phyloP scores from a whole-genome alignment of 2,329 filamentous ascomycete genomes.

The Pestalotiopsis sp. region DNA sequence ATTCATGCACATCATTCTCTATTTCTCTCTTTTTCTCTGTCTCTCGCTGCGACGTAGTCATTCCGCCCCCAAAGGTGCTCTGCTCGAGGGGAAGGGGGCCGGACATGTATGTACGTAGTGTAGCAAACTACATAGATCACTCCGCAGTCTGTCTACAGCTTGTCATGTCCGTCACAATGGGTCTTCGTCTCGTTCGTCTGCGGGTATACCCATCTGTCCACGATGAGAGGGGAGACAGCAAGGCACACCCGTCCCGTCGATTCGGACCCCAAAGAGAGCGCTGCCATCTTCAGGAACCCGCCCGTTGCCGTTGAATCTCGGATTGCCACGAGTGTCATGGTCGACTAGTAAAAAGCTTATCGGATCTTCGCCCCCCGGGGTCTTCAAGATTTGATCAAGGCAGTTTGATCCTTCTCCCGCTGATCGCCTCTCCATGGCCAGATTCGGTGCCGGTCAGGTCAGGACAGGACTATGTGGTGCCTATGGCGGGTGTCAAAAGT shows the following conservation, averaged over 20 bases:
- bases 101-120: neutral
- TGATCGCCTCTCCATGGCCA: neutral
- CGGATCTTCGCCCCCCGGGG: neutral
- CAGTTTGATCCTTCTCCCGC: neutral
- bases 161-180: neutral
- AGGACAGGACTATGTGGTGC: neutral
- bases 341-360: neutral
- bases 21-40: neutral
- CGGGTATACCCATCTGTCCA: constrained; percentile 3
- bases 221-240: neutral
- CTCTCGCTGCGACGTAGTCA: neutral
- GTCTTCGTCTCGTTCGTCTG: neutral
- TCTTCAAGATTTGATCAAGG: neutral
- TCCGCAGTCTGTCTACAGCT: neutral
- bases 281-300: neutral
- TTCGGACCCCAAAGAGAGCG: constrained; percentile 12
- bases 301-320: constrained; percentile 1
- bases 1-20: neutral
- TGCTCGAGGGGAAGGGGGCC: neutral
- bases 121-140: neutral
- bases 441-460: neutral
- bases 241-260: constrained; percentile 4
- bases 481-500: neutral
- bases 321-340: neutral
- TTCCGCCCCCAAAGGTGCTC: neutral